Conservation (phyloP, 345 rosid genomes). For the Gossypium turneri region DNA sequence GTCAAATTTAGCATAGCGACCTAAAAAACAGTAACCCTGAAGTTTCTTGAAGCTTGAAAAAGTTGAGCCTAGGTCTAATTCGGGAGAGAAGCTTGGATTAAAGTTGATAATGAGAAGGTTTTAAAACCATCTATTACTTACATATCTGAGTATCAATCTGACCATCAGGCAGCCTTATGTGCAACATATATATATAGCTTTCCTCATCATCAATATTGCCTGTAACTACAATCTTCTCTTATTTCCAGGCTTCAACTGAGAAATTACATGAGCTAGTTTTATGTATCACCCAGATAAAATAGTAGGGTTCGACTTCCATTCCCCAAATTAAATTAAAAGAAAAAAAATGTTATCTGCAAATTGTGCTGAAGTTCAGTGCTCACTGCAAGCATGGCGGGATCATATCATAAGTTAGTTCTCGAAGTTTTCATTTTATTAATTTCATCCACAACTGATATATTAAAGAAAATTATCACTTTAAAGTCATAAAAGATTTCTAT, state of each 20-base stretch:
- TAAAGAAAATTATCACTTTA: not conserved
- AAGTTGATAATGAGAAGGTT: not conserved
- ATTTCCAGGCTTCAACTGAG: not conserved
- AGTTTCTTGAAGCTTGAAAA: not conserved
- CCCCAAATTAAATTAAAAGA: too few relatives aligned
- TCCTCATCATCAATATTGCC: too few relatives aligned
- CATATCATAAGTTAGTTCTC: not conserved
- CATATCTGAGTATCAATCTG: too few relatives aligned
- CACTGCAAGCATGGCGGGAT: not conserved
- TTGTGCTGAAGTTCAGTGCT: not conserved
- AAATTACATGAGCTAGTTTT: too few relatives aligned
- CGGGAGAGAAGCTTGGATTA: not conserved
- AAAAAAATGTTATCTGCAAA: not conserved
- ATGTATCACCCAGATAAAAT: too few relatives aligned
- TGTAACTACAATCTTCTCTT: not conserved
- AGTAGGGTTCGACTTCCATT: too few relatives aligned
- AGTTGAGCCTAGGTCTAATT: not conserved
- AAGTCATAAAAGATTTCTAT: not conserved
- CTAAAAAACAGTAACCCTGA: not conserved
- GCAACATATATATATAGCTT: too few relatives aligned
- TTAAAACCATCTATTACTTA: too few relatives aligned
- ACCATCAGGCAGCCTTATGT: too few relatives aligned
- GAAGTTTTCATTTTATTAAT: not conserved
- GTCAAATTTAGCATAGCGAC: slow-evolving; percentile 5
- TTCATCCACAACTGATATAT: not conserved